Base-by-base conservation (phyloP, 2,329 filamentous ascomycete genomes). In the Verticillium longisporum region DNA sequence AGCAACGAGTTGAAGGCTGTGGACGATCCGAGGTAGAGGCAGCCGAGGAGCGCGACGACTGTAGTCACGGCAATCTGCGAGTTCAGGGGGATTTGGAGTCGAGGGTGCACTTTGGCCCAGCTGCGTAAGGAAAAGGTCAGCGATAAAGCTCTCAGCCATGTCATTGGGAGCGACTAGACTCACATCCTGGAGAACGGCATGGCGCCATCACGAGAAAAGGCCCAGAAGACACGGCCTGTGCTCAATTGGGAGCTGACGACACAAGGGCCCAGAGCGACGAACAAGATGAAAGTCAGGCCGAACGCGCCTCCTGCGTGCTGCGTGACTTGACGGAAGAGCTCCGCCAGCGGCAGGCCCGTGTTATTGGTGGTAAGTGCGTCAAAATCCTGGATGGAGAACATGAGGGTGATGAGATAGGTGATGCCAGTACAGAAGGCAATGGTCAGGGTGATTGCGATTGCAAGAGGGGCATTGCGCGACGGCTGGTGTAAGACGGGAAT, bases 361-460 rank as follows among this genome's bases (percentile, higher is more conserved):
- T 72, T 71, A 10, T 75, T 79, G 4, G 67, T 67, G 59, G 76
- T 72, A 0, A 84, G 71, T 1, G 72, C 73, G 50, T 73, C 67
- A 57, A 80, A 80, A 65, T 82, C 75, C 55, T 79, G 77, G 56
- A 82, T 77, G 1, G 75, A 78, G 66, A 81, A 83, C 74, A 83
- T 82, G 57, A 84, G 76, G 7, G 74, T 73, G 33, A 83, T 73
- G 2, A 81, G 72, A 65, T 81, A 83, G n/a, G 75, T 72, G 13
- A 82, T 66, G 4, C 78, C 77, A 0, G 80, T 83, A 56, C 74
- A 67, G 59, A 83, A 82, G 6, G 79, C 81, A 57, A 83, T 82
- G 9, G 63, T 69, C 14, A 83, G 72, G 0, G 80, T 81, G n/a
- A 75, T 77, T 13, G 73, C 73, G 67, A 72, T 72, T 15, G 68